A percentile compares a stretch with the other conserved stretches of the same genome.
phyloP scores from a whole-genome alignment of 495 filamentous ascomycete genomes.

The Letharia lupina region DNA sequence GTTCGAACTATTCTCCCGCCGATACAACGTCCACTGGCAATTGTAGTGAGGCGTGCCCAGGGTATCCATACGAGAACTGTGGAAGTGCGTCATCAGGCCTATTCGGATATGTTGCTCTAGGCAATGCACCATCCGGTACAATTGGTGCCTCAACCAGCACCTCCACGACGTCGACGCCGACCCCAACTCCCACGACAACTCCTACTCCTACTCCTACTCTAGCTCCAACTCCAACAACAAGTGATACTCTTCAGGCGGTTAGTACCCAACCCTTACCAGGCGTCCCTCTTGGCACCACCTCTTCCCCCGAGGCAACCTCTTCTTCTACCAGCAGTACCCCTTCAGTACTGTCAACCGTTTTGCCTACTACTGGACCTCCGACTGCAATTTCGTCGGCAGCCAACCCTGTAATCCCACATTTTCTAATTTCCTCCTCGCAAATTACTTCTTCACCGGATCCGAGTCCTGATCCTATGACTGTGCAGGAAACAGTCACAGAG shows the following conservation, averaged over 20 bases:
- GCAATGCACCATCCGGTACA: slow-evolving; percentile 42
- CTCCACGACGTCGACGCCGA: slow-evolving; percentile 6
- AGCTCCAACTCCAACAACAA: slow-evolving; percentile 9
- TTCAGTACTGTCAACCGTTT: slow-evolving; percentile 14
- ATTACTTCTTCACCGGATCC: slow-evolving; percentile 16
- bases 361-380: slow-evolving; percentile 22
- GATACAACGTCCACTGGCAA: slow-evolving; percentile 32
- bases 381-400: slow-evolving; percentile 10
- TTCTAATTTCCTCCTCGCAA: slow-evolving; percentile 23
- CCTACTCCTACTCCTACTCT: neutral
- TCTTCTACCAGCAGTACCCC: slow-evolving; percentile 19
- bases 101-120: slow-evolving; percentile 52
- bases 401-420: slow-evolving; percentile 5
- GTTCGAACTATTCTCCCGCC: slow-evolving; percentile 58
- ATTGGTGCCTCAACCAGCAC: slow-evolving; percentile 24
- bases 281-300: slow-evolving; percentile 21
- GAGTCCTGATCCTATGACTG: slow-evolving; percentile 22
- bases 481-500: slow-evolving; percentile 26
- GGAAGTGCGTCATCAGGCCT: slow-evolving; percentile 45
- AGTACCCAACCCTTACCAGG: slow-evolving; percentile 24
- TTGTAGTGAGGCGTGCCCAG: slow-evolving; percentile 56
- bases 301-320: slow-evolving; percentile 21
- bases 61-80: slow-evolving; percentile 57
- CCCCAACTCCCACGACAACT: slow-evolving; percentile 5
- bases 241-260: slow-evolving; percentile 20